Evolutionary conservation across 352 stramenopile species (phyloP).

Genomic region (Globisporangium spiculum): DNA sequence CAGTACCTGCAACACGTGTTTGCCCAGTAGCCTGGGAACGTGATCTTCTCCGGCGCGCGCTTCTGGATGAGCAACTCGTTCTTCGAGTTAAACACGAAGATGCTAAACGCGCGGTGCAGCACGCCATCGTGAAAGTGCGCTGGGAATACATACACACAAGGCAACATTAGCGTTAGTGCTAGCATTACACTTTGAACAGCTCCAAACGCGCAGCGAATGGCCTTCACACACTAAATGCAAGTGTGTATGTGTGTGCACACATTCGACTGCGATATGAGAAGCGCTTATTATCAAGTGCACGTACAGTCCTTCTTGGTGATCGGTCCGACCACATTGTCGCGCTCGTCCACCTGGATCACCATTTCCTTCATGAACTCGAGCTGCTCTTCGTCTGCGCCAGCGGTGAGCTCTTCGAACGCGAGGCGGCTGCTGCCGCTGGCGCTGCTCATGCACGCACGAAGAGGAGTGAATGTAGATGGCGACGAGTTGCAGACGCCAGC

Average conservation of each 20-base stretch:
- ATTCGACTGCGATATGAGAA: neutral
- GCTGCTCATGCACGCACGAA: constrained; percentile 15
- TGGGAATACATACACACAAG: constrained; percentile 15
- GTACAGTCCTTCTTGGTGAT: constrained; percentile 86
- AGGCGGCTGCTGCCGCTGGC: constrained; percentile 20
- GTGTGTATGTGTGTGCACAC: neutral
- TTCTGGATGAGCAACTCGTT: constrained; percentile 89
- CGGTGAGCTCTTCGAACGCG: constrained; percentile 65
- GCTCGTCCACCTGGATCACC: constrained; percentile 86
- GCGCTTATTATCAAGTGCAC: constrained; percentile 3
- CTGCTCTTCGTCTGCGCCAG: constrained; percentile 70
- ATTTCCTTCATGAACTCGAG: constrained; percentile 90
- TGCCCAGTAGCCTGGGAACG: constrained; percentile 98
- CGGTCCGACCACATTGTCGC: constrained; percentile 73
- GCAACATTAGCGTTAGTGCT: neutral
- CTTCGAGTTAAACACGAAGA: constrained; percentile 87
- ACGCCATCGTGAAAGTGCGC: constrained; percentile 75
- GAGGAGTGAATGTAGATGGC: neutral
- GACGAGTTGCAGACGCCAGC: constrained; percentile 9
- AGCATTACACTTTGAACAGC: neutral
- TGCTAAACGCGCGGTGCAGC: constrained; percentile 82
- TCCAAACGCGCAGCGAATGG: neutral
- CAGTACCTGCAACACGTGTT: constrained; percentile 97
- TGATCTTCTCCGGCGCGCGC: constrained; percentile 97
- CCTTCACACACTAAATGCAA: neutral